Conservation (phyloP, 768 basidiomycete species). For the Hypholoma fasciculare region DNA sequence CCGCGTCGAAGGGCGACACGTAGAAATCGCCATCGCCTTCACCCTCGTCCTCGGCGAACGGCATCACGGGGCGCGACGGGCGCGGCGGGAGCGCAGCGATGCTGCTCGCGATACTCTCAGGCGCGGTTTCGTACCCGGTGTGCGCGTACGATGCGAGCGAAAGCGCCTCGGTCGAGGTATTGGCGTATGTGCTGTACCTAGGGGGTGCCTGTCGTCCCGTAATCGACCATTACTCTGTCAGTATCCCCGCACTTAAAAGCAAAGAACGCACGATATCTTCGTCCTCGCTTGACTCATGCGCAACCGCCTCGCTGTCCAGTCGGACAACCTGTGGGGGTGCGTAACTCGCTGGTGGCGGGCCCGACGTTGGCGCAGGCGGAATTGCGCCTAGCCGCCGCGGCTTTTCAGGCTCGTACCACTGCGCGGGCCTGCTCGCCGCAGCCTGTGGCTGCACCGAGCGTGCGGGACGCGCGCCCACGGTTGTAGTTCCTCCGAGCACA, state of each 20-base stretch:
- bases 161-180: conserved; percentile 8
- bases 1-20: conserved; percentile 17
- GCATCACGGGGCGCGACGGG: not conserved
- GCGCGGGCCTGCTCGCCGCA: not conserved
- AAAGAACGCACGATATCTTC: conserved; percentile 1
- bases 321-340: conserved; percentile 22
- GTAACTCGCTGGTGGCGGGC: too few species aligned
- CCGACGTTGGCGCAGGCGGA: too few species aligned
- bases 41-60: conserved; percentile 14
- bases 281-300: conserved; percentile 2
- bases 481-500: conserved; percentile 11
- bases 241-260: not conserved
- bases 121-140: conserved; percentile 2
- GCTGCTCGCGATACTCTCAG: not conserved
- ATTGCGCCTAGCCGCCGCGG: conserved; percentile 4
- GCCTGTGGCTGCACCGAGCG: conserved; percentile 4
- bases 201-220: conserved; percentile 1
- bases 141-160: conserved; percentile 11
- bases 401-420: conserved; percentile 17
- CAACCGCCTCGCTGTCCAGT: conserved; percentile 14
- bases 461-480: conserved; percentile 22
- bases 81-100: not conserved
- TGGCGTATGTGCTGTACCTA: not conserved
- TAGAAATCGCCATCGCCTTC: conserved; percentile 18
- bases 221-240: not conserved